These are phyloP conservation scores for Plasmodium cynomolgi DNA, from an alignment of 169 alveolate genomes.

Conservation along the genomic window DNA sequence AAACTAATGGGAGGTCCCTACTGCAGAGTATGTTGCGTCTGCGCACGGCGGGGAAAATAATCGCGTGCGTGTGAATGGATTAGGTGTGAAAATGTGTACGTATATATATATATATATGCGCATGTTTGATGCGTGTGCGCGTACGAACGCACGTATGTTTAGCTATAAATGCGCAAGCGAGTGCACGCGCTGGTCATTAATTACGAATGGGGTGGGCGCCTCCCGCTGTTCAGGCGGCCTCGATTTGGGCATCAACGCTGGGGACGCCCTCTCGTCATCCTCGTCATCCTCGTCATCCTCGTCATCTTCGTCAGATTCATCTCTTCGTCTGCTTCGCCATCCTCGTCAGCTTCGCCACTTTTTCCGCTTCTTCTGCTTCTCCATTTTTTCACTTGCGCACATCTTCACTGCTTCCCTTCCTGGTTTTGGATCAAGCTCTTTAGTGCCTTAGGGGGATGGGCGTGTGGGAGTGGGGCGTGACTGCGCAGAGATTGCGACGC, in stretches of 20 bases:
- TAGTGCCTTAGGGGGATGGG: conserved; percentile 8
- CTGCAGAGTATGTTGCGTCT: not conserved
- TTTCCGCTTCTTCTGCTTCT: no score
- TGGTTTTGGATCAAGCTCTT: conserved; percentile 49
- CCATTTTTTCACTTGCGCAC: no score
- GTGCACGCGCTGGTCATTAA: not conserved
- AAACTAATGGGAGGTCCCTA: not conserved
- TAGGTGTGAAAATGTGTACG: not conserved
- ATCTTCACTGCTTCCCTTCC: not conserved
- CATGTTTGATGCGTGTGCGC: not conserved
- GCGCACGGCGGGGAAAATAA: not conserved
- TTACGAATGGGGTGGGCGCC: not conserved
- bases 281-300: not conserved
- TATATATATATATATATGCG: no score
- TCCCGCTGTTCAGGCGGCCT: not conserved
- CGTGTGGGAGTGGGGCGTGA: not conserved
- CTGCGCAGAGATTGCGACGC: not conserved
- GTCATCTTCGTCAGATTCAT: not conserved
- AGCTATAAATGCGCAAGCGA: not conserved
- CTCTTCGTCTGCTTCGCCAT: not conserved
- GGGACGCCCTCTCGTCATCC: not conserved
- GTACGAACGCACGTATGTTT: not conserved
- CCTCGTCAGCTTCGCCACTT: not conserved
- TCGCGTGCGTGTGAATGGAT: not conserved
- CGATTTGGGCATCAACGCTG: not conserved